A percentile compares a stretch with the other conserved stretches of the same genome.
phyloP scores from a whole-genome alignment of 176 grass and related monocot genomes.

The Juncus effusus region DNA sequence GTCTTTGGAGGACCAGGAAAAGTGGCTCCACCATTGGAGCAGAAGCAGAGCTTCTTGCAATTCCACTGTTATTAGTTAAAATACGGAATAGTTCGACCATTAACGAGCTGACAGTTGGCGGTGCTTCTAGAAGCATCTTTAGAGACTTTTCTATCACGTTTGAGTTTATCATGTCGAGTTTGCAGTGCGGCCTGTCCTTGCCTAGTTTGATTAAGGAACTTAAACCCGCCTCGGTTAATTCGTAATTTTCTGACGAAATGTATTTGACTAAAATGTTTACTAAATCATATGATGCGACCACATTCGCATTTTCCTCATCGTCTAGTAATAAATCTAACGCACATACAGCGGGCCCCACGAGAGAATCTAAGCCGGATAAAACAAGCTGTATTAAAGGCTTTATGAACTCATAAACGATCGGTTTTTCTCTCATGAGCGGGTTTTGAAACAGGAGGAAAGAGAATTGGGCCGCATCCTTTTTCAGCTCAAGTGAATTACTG shows the following conservation, averaged over 20 bases:
- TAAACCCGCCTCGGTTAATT: conserved; percentile 66
- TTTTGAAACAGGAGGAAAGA: conserved; percentile 93
- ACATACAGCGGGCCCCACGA: conserved; percentile 66
- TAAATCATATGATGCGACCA: conserved; percentile 67
- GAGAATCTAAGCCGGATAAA: conserved; percentile 51
- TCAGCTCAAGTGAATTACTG: conserved; percentile 65
- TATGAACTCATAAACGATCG: conserved; percentile 74
- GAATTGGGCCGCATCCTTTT: conserved; percentile 91
- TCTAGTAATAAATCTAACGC: conserved; percentile 77
- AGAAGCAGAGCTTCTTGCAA: conserved; percentile 88
- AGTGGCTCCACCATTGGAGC: conserved; percentile 96
- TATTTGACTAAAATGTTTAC: conserved; percentile 80
- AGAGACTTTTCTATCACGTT: conserved; percentile 86
- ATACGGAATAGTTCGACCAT: conserved; percentile 93
- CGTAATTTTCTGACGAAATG: conserved; percentile 67
- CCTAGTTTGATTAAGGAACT: conserved; percentile 92
- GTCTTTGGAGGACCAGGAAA: conserved; percentile 71
- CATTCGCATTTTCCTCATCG: conserved; percentile 79
- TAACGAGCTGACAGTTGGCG: conserved; percentile 70
- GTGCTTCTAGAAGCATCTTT: conserved; percentile 92
- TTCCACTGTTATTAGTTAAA: conserved; percentile 89
- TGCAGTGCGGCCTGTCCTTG: conserved; percentile 88
- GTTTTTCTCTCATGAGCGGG: conserved; percentile 49
- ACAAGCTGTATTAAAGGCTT: conserved; percentile 76
- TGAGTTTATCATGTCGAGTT: conserved; percentile 97